Evolutionary conservation across 225 moss, liverwort and hornwort species (phyloP).

Genomic region (Polytrichum commune): DNA sequence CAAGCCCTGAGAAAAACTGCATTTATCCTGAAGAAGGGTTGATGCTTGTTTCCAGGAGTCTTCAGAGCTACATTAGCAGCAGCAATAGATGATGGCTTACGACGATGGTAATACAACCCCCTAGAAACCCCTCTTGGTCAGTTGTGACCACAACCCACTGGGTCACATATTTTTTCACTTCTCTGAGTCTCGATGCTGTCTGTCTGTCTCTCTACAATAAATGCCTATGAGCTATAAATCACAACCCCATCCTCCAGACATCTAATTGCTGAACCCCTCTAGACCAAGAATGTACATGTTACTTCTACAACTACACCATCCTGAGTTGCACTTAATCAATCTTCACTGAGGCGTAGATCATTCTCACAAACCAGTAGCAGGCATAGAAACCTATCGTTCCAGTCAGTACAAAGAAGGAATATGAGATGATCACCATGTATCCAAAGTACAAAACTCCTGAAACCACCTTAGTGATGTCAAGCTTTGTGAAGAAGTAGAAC

Average conservation of each 20-base stretch:
- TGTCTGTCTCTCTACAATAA: conserved; percentile 22
- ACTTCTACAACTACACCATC: conserved; percentile 33
- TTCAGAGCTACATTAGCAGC: conserved; percentile 16
- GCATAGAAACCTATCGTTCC: conserved; percentile 90
- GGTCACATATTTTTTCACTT: conserved; percentile 3
- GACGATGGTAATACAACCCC: conserved; percentile 7
- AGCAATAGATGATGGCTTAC: too few species aligned
- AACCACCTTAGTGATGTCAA: conserved; percentile 77
- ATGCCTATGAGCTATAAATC: conserved; percentile 48
- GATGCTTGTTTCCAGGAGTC: conserved; percentile 16
- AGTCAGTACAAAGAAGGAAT: conserved; percentile 89
- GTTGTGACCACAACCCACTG: conserved; percentile 7
- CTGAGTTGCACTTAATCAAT: conserved; percentile 40
- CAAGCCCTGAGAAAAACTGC: conserved; percentile 29
- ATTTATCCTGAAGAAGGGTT: conserved; percentile 11
- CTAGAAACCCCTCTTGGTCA: conserved; percentile 11
- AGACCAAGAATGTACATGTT: conserved; percentile 59
- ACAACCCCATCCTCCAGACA: conserved; percentile 18
- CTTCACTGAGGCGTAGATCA: conserved; percentile 87
- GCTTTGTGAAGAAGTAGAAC: conserved; percentile 86
- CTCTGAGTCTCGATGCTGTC: neutral
- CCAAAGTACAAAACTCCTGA: conserved; percentile 86
- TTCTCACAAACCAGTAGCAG: conserved; percentile 93
- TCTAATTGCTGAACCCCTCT: conserved; percentile 26
- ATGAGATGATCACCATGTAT: conserved; percentile 94